Base-by-base conservation (phyloP, 2,329 filamentous ascomycete species). In the Clonostachys byssicola region DNA sequence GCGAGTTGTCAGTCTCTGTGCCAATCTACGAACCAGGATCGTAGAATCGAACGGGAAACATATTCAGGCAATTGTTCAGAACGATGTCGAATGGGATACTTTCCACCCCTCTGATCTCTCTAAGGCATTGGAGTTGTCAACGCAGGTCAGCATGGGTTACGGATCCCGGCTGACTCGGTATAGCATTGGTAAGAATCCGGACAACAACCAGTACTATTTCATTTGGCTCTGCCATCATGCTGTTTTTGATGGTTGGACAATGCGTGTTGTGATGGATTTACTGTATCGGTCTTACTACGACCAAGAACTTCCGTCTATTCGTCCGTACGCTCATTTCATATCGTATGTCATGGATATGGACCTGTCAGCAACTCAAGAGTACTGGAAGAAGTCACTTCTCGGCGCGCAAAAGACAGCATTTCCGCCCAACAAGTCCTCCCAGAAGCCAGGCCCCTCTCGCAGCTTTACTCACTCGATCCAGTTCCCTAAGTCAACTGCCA, bases 251-350 rank as follows among this genome's bases (percentile, higher is more conserved):
- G 49, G 47, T 16, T 48, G 12, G 12, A 35, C 35, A n/a, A 40
- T 17, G 7, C 18, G 14, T 34, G 36, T 20, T 45, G 43, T 35
- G 5, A 18, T 12, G 12, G 9, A 30, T 47, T 50, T 43, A 40
- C 49, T 49, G 5, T 20, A 40, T 9, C 12, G 33, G 7, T 7
- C 48, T 12, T 40, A 51, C 42, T 54, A 63, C 14, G 60, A 60
- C n/a, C 7, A 34, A 10, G 6, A 43, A 20, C 12, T 10, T 35
- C 6, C 47, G 60, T 3, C 35, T 12, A 34, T 54, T 6, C 38
- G 30, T 33, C 48, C 51, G 5, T 73, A 71, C 56, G 68, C 65
- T 41, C 56, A 65, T 34, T 73, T 72, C 48, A 70, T 73, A 50
- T 61, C 62, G 36, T 69, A 71, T 48, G 60, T 73, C 8, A 60